Evolutionary conservation across 2,329 filamentous ascomycete genomes (phyloP).

Genomic region (Rhynchosporium agropyri): DNA sequence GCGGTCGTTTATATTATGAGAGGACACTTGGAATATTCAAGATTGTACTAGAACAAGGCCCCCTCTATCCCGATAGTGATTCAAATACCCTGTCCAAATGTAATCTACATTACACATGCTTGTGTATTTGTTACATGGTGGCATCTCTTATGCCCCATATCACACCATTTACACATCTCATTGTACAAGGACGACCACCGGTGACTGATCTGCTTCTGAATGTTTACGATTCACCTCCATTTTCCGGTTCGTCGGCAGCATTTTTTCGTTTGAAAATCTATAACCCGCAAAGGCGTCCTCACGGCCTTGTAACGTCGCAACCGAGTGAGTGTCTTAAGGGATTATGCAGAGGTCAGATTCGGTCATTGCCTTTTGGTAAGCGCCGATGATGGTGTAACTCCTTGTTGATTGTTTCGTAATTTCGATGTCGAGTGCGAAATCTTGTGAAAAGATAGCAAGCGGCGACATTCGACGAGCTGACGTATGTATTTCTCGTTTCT

Average conservation of each 20-base stretch:
- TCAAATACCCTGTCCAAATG: too few species aligned
- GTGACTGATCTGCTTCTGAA: too few species aligned
- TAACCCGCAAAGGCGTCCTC: conserved; percentile 56
- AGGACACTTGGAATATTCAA: too few species aligned
- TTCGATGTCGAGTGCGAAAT: conserved; percentile 18
- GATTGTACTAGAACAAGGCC: too few species aligned
- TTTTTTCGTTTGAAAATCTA: conserved; percentile 49
- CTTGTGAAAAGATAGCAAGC: conserved; percentile 7
- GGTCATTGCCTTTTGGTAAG: conserved; percentile 37
- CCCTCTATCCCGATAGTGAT: too few species aligned
- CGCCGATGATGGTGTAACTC: conserved; percentile 21
- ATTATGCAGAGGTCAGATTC: conserved; percentile 57
- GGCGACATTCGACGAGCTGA: conserved; percentile 13
- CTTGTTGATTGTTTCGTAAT: conserved; percentile 22
- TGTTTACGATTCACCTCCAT: conserved; percentile 26
- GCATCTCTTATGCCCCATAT: neutral
- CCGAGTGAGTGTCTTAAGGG: conserved; percentile 53
- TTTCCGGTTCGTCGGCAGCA: conserved; percentile 20
- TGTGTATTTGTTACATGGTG: neutral
- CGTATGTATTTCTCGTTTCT: conserved; percentile 28
- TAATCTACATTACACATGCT: too few species aligned
- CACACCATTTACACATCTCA: conserved; percentile 21
- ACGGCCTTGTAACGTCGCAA: conserved; percentile 51
- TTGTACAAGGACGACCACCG: conserved; percentile 15
- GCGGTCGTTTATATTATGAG: too few species aligned